These are phyloP conservation scores for Vitis amurensis DNA, from an alignment of 164 flowering plant species.

Conservation along the genomic window DNA sequence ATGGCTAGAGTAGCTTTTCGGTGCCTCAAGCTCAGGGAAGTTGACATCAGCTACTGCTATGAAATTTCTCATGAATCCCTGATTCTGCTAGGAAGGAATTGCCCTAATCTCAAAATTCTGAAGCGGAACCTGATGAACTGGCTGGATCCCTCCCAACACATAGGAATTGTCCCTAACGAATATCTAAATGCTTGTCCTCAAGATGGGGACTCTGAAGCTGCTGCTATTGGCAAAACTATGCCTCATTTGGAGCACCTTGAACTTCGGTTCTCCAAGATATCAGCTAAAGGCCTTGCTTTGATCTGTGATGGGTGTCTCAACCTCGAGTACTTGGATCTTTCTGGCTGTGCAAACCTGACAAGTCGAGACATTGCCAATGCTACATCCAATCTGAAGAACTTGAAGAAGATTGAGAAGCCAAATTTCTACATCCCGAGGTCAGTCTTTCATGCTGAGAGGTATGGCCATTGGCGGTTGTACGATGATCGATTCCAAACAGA, in stretches of 20 bases:
- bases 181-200: conserved; percentile 78
- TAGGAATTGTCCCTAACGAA: conserved; percentile 64
- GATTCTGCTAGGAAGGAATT: conserved; percentile 56
- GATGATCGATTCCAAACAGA: conserved; percentile 88
- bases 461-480: conserved; percentile 87
- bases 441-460: conserved; percentile 68
- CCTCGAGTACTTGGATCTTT: conserved; percentile 68
- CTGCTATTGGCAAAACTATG: conserved; percentile 64
- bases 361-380: conserved; percentile 65
- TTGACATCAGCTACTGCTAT: conserved; percentile 83
- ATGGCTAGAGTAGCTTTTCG: conserved; percentile 51
- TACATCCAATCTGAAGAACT: conserved; percentile 43
- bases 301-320: conserved; percentile 61
- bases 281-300: conserved; percentile 56
- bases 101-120: conserved; percentile 56
- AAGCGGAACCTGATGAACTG: conserved; percentile 76
- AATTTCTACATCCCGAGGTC: conserved; percentile 77
- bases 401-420: conserved; percentile 67
- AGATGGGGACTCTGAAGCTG: conserved; percentile 77
- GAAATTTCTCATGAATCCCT: conserved; percentile 73
- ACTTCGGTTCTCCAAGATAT: conserved; percentile 67
- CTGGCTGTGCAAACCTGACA: conserved; percentile 76
- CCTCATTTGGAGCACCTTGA: conserved; percentile 68
- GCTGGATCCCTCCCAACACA: conserved; percentile 72
- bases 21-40: conserved; percentile 61